phyloP scores from a whole-genome alignment of 2,329 filamentous ascomycete genomes.

The Colletotrichum sansevieriae region DNA sequence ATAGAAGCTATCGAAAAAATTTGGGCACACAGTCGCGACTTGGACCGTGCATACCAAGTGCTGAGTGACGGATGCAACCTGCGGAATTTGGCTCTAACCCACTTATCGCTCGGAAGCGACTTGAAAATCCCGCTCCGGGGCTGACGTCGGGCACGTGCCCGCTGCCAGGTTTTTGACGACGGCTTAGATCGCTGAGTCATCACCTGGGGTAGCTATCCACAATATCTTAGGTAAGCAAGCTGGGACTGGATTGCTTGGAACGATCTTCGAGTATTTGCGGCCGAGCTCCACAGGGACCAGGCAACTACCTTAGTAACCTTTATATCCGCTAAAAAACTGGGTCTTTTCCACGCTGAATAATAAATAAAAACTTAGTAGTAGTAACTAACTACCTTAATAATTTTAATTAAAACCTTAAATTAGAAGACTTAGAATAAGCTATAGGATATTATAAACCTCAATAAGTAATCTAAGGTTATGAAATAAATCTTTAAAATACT shows the following conservation, averaged over 20 bases:
- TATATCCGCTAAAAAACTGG: no score
- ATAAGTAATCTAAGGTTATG: no score
- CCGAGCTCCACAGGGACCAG: conserved; percentile 10
- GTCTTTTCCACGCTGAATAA: no score
- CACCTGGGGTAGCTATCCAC: neutral
- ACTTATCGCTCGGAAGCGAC: conserved; percentile 33
- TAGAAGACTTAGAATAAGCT: no score
- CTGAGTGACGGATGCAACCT: conserved; percentile 29
- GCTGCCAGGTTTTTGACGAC: neutral
- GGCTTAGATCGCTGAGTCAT: no score
- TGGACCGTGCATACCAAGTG: conserved; percentile 39
- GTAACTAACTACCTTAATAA: no score
- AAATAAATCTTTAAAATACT: no score
- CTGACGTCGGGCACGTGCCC: conserved; percentile 1
- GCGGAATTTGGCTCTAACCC: conserved; percentile 22
- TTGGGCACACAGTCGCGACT: conserved; percentile 43
- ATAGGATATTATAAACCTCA: no score
- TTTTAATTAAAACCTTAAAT: no score
- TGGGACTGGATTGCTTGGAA: neutral
- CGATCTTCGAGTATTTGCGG: conserved; percentile 10
- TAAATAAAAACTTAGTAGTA: no score
- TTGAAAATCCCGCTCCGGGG: conserved; percentile 12
- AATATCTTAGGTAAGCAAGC: conserved; percentile 1
- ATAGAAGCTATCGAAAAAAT: conserved; percentile 43
- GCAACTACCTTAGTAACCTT: neutral